These are phyloP conservation scores for Rhodotorula sp. DNA, from an alignment of 1,284 basidiomycete species.

Conservation along the genomic window DNA sequence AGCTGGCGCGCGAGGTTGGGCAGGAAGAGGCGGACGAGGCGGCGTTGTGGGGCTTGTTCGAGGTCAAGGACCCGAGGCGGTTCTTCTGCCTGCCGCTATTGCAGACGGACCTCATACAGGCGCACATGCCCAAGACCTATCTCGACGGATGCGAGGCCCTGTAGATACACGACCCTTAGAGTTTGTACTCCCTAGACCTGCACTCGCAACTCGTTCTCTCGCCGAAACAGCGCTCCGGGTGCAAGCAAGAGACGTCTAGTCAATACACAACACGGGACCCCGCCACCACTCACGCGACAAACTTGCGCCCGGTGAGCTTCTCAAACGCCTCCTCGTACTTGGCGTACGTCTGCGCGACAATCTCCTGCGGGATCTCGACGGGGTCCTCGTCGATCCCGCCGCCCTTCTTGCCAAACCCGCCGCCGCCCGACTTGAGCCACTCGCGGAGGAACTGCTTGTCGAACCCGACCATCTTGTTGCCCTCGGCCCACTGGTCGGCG, in stretches of 20 bases:
- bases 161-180: not conserved
- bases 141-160: constrained; percentile 22
- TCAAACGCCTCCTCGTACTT: constrained; percentile 78
- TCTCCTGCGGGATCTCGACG: constrained; percentile 64
- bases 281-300: constrained; percentile 12
- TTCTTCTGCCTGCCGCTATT: constrained; percentile 31
- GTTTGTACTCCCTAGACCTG: too few species aligned
- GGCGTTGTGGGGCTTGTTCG: constrained; percentile 27
- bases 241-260: too few species aligned
- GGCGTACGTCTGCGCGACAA: constrained; percentile 71
- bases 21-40: constrained; percentile 17
- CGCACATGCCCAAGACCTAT: constrained; percentile 33
- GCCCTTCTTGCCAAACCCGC: constrained; percentile 67
- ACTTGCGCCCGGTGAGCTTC: constrained; percentile 60
- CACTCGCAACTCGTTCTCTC: too few species aligned
- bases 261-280: not conserved
- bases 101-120: constrained; percentile 19
- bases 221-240: too few species aligned
- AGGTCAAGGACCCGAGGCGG: constrained; percentile 21
- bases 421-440: constrained; percentile 68
- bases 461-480: constrained; percentile 80
- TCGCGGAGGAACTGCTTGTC: constrained; percentile 97
- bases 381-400: constrained; percentile 69
- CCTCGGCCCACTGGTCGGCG: constrained; percentile 68
- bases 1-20: too few species aligned